A percentile compares a stretch with the other conserved stretches of the same genome.
Evolutionary conservation across 106 monocot species (phyloP).

Genomic region (Ottelia alismoides): DNA sequence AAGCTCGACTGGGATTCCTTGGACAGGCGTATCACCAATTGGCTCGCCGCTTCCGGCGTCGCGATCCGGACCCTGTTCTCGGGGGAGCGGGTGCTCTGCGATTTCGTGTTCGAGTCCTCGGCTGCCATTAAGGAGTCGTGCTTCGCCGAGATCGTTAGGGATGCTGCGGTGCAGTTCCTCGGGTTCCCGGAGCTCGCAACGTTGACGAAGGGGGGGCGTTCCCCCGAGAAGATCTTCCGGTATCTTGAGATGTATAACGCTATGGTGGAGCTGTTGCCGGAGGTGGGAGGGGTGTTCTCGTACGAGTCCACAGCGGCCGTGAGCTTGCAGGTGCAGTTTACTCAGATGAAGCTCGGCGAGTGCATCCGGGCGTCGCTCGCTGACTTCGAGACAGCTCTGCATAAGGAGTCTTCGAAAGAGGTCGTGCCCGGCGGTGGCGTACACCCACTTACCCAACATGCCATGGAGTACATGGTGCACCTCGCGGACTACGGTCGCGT

Average conservation of each 20-base stretch:
- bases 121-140: constrained; percentile 19
- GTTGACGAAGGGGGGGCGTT: constrained; percentile 5
- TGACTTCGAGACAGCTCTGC: constrained; percentile 41
- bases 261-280: constrained; percentile 12
- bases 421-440: constrained; percentile 18
- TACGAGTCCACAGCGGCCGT: constrained; percentile 18
- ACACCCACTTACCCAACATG: constrained; percentile 34
- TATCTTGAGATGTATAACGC: constrained; percentile 34
- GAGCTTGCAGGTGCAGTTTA: constrained; percentile 13
- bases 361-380: constrained; percentile 10
- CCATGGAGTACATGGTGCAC: constrained; percentile 33
- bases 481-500: constrained; percentile 34
- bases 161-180: no score
- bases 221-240: constrained; percentile 44
- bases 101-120: constrained; percentile 18
- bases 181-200: constrained; percentile 26
- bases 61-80: no score
- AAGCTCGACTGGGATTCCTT: no score
- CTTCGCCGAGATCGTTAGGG: no score
- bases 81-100: constrained; percentile 33
- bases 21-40: no score
- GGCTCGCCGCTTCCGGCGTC: no score
- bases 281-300: constrained; percentile 27
- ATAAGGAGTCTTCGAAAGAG: constrained; percentile 25
- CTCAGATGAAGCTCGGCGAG: no score